Percentiles rank a stretch among this genome's conserved stretches.
phyloP scores from a whole-genome alignment of 345 rosid genomes.

The Arabidopsis suecica region DNA sequence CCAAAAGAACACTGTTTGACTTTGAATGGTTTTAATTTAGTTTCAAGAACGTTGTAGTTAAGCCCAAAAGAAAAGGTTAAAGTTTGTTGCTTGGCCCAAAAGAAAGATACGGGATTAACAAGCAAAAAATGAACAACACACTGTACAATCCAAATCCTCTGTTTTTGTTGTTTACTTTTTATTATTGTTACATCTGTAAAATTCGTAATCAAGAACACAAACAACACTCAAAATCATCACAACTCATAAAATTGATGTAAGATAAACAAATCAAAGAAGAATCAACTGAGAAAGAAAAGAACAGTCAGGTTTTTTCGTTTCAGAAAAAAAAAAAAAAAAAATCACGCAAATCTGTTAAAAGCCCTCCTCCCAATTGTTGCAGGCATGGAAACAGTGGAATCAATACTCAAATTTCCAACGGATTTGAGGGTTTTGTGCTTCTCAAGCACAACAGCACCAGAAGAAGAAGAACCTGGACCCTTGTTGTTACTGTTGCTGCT shows the following conservation, averaged over 20 bases:
- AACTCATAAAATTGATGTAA: conserved; percentile 17
- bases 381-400: conserved; percentile 89
- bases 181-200: conserved; percentile 30
- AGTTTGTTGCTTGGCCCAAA: conserved; percentile 1
- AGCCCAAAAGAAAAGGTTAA: not conserved
- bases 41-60: not conserved
- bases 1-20: too few species aligned
- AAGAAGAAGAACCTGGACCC: conserved; percentile 41
- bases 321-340: not conserved
- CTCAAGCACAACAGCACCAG: conserved; percentile 52
- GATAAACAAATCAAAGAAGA: conserved; percentile 24
- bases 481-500: conserved; percentile 51
- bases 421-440: conserved; percentile 59
- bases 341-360: conserved; percentile 97
- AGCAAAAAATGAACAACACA: not conserved
- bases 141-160: conserved; percentile 32
- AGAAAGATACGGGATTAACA: not conserved
- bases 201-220: conserved; percentile 31
- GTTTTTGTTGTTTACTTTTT: conserved; percentile 20
- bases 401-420: conserved; percentile 66
- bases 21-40: not conserved
- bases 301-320: not conserved
- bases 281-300: not conserved
- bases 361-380: conserved; percentile 73
- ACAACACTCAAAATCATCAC: conserved; percentile 34